Conservation (phyloP, 1,139 yeast species). For the Pichia sp. region DNA sequence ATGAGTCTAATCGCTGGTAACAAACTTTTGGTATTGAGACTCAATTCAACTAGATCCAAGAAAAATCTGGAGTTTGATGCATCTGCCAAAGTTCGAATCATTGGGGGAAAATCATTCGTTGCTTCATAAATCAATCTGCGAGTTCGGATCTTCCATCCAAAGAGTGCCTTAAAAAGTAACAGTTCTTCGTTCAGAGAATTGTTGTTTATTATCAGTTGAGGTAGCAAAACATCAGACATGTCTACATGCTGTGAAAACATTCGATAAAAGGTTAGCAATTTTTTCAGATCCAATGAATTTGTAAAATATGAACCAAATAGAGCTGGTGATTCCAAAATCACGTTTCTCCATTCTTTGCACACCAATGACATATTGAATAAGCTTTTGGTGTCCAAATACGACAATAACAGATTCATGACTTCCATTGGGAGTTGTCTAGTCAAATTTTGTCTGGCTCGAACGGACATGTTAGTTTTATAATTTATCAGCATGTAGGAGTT, state of each 20-base stretch:
- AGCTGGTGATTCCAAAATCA: slow-evolving; percentile 8
- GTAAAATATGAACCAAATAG: slow-evolving; percentile 6
- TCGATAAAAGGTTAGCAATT: slow-evolving; percentile 4
- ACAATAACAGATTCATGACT: slow-evolving; percentile 4
- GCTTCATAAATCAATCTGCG: neutral
- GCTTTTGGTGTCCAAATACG: slow-evolving; percentile 1
- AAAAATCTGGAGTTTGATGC: neutral
- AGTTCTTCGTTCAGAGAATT: neutral
- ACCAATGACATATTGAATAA: slow-evolving; percentile 6
- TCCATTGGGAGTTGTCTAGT: slow-evolving; percentile 9
- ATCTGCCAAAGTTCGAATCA: neutral
- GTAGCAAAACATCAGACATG: slow-evolving; percentile 2
- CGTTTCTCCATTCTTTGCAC: slow-evolving; percentile 12
- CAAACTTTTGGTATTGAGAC: too few species aligned
- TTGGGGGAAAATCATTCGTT: neutral
- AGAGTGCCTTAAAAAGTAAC: slow-evolving; percentile 2
- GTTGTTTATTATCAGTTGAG: slow-evolving; percentile 1
- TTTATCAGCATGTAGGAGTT: neutral
- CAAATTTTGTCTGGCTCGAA: slow-evolving; percentile 1
- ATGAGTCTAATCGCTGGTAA: too few species aligned
- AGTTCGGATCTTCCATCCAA: slow-evolving; percentile 1
- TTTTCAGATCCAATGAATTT: neutral
- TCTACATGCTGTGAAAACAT: slow-evolving; percentile 8
- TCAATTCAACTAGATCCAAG: neutral
- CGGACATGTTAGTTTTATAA: neutral